Conservation (phyloP, 2,329 filamentous ascomycete species). For the Lachnum nothofagi region DNA sequence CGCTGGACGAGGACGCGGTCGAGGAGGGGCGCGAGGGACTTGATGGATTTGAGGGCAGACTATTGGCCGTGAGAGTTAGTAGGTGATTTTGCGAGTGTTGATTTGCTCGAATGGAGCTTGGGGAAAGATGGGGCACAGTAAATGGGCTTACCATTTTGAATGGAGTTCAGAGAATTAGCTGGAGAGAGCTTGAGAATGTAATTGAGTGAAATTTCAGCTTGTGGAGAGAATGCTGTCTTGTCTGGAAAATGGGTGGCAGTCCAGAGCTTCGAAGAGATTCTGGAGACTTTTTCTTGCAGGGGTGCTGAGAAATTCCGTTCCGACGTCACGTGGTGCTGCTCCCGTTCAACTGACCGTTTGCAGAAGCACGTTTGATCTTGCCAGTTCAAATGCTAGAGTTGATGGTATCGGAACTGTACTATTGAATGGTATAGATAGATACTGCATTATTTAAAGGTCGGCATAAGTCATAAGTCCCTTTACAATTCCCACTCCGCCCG, state of each 20-base stretch:
- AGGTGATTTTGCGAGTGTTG: too few relatives aligned
- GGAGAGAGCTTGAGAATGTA: not conserved
- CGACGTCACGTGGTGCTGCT: conserved; percentile 11
- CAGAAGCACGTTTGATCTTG: too few relatives aligned
- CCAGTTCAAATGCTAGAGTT: too few relatives aligned
- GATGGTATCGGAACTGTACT: too few relatives aligned
- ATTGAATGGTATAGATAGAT: not conserved
- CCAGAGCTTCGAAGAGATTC: conserved; percentile 25
- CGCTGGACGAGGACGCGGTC: conserved; percentile 98
- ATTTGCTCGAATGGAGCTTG: not conserved
- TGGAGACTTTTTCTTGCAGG: conserved; percentile 14
- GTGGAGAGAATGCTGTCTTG: not conserved
- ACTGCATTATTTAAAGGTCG: conserved; percentile 5
- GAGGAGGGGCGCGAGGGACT: conserved; percentile 87
- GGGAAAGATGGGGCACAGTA: not conserved
- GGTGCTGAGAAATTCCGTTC: conserved; percentile 10
- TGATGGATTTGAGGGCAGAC: conserved; percentile 86
- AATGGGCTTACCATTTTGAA: conserved; percentile 24
- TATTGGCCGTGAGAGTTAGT: too few relatives aligned
- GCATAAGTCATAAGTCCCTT: not conserved
- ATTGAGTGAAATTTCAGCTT: conserved; percentile 8
- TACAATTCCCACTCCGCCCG: conserved; percentile 2
- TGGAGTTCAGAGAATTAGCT: not conserved
- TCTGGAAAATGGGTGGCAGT: not conserved
- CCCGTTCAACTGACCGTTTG: too few relatives aligned